A percentile compares a stretch with the other conserved stretches of the same genome.
Conservation (phyloP, 2,329 filamentous ascomycete species). For the Bipolaris sorokiniana region DNA sequence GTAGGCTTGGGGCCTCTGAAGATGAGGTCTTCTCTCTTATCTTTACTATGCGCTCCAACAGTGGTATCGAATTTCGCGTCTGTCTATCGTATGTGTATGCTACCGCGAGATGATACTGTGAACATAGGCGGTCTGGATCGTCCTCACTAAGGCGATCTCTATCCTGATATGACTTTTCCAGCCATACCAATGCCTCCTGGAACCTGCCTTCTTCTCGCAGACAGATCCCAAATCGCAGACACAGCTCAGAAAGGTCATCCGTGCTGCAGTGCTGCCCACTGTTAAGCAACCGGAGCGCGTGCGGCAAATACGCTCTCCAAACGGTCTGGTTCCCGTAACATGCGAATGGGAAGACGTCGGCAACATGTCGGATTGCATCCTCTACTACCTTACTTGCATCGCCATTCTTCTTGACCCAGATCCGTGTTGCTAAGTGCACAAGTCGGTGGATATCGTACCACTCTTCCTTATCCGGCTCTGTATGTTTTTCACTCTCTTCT, state of each 20-base stretch:
- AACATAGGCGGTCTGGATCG: neutral
- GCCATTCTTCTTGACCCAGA: neutral
- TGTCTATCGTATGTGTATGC: neutral
- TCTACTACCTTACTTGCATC: neutral
- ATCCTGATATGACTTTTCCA: neutral
- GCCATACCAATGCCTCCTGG: neutral
- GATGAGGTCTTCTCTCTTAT: neutral
- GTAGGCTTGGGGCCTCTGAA: neutral
- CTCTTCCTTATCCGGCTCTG: neutral
- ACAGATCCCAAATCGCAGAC: neutral
- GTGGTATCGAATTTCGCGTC: neutral
- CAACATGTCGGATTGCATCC: neutral
- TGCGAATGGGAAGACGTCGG: neutral
- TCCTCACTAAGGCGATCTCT: neutral
- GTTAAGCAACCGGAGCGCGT: neutral
- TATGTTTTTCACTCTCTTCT: neutral
- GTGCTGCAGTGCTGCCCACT: too few species aligned
- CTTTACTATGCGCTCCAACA: neutral
- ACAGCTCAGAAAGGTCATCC: neutral
- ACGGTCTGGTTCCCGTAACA: too few species aligned
- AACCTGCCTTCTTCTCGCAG: neutral
- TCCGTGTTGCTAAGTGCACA: neutral
- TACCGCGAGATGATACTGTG: neutral
- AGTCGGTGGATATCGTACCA: neutral
- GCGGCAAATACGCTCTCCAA: neutral